Percentiles rank a stretch among this genome's conserved stretches.
phyloP scores from a whole-genome alignment of 73 alveolate species.

The Paramecium primaurelia region DNA sequence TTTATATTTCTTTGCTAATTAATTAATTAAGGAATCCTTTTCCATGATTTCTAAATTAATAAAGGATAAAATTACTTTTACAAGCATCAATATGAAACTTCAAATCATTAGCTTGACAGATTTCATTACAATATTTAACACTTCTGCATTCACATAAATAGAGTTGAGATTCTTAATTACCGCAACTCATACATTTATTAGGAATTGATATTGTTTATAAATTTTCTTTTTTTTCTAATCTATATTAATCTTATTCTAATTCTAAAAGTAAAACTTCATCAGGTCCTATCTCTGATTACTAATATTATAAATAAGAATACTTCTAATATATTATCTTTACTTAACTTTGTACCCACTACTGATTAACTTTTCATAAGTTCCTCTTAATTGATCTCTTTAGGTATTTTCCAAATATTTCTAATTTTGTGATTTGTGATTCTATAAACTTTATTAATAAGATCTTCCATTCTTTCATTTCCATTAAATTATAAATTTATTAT shows the following conservation, averaged over 20 bases:
- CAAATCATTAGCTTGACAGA: slow-evolving; percentile 33
- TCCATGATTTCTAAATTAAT: neutral
- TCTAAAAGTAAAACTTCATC: slow-evolving; percentile 66
- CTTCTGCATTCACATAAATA: slow-evolving; percentile 58
- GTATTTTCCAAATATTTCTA: slow-evolving; percentile 60
- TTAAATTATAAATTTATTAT: neutral
- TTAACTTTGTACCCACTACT: neutral
- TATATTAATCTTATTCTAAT: slow-evolving; percentile 8
- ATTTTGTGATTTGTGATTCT: slow-evolving; percentile 10
- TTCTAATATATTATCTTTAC: neutral
- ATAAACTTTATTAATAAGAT: slow-evolving; percentile 17
- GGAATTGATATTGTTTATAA: neutral
- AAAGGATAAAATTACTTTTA: neutral
- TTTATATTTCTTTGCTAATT: slow-evolving; percentile 31
- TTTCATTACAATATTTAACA: slow-evolving; percentile 60
- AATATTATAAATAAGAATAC: neutral
- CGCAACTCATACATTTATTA: slow-evolving; percentile 20
- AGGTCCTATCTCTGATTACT: slow-evolving; percentile 67
- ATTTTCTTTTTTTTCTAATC: neutral
- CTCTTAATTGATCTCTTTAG: slow-evolving; percentile 17
- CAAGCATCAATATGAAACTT: slow-evolving; percentile 51
- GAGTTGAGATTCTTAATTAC: slow-evolving; percentile 29
- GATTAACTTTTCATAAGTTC: neutral
- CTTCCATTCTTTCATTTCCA: slow-evolving; percentile 44
- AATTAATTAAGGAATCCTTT: neutral